Conservation (phyloP, 176 grass and related monocot species). For the Bothriochloa decipiens region DNA sequence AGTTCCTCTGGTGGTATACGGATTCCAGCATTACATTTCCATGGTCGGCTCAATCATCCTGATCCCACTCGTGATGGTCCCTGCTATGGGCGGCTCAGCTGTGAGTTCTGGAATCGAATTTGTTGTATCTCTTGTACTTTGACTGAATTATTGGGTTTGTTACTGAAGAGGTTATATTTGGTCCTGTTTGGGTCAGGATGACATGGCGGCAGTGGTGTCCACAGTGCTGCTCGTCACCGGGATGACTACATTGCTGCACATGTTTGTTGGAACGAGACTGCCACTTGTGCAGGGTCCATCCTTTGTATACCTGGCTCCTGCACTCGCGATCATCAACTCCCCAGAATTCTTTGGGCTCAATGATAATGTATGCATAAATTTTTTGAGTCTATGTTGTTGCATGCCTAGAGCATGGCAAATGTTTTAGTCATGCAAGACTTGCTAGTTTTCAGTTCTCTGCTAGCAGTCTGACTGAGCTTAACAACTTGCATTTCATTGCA, state of each 20-base stretch:
- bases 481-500: conserved; percentile 43
- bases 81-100: conserved; percentile 84
- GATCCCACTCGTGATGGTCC: conserved; percentile 81
- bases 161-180: conserved; percentile 26
- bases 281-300: conserved; percentile 92
- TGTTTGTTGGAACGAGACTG: conserved; percentile 82
- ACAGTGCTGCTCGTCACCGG: conserved; percentile 87
- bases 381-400: neutral
- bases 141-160: neutral
- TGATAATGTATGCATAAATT: conserved; percentile 70
- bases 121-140: neutral
- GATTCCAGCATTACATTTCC: conserved; percentile 91
- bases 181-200: conserved; percentile 62
- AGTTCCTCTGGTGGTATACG: conserved; percentile 76
- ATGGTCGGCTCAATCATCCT: conserved; percentile 97
- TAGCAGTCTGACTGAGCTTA: neutral
- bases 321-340: conserved; percentile 84
- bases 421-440: neutral
- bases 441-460: neutral
- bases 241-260: conserved; percentile 79
- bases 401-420: conserved; percentile 13
- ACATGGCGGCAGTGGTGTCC: conserved; percentile 83
- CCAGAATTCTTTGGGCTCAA: conserved; percentile 85
- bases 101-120: conserved; percentile 56
- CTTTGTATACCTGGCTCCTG: conserved; percentile 95